Conservation (phyloP, 2,329 filamentous ascomycete species). For the Sporothrix inflata region DNA sequence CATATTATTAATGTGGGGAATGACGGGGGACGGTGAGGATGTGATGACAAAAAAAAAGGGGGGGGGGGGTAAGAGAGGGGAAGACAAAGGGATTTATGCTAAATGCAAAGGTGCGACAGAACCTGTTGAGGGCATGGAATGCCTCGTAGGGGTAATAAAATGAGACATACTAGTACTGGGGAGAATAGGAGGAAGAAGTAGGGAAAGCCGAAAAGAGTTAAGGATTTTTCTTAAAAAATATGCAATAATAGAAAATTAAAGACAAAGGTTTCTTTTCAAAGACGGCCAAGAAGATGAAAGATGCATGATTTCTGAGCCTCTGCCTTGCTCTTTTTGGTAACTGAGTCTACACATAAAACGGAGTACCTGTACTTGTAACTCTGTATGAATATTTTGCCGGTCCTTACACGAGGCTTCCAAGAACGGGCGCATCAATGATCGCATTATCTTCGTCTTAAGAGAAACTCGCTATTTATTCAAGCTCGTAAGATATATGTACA, state of each 20-base stretch:
- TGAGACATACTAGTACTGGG: neutral
- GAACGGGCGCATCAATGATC: neutral
- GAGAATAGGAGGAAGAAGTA: neutral
- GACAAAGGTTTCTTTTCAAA: no score
- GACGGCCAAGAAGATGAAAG: no score
- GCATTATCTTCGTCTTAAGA: neutral
- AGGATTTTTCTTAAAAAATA: neutral
- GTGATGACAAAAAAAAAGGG: neutral
- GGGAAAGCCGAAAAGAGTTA: neutral
- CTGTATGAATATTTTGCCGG: no score
- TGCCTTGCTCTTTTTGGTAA: no score
- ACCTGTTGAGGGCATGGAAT: neutral
- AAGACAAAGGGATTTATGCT: constrained; percentile 26
- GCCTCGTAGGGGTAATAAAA: neutral
- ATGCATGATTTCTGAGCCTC: no score
- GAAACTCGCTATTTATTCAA: neutral
- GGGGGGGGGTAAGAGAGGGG: neutral
- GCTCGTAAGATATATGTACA: neutral
- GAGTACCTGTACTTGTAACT: no score
- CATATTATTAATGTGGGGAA: neutral
- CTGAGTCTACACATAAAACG: no score
- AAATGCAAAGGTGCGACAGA: constrained; percentile 23
- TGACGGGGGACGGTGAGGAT: neutral
- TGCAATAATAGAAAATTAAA: no score
- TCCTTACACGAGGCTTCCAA: neutral